Conservation (phyloP, 345 rosid genomes). For the Salix exigua region DNA sequence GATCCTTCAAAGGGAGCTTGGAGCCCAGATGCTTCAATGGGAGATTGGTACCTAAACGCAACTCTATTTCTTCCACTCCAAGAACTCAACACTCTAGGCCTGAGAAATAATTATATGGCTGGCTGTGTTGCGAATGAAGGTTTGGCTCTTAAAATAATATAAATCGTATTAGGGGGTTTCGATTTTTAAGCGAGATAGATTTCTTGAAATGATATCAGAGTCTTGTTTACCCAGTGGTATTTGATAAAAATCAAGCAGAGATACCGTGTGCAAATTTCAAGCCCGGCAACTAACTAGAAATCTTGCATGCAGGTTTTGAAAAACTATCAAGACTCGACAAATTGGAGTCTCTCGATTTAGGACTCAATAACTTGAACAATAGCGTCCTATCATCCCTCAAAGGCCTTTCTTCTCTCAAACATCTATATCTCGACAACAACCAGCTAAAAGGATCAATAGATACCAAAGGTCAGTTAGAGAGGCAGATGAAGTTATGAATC, state of each 20-base stretch:
- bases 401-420: background rate
- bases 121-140: constrained; percentile 1
- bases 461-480: background rate
- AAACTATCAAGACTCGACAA: background rate
- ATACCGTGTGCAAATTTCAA: too few relatives aligned
- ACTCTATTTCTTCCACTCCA: constrained; percentile 5
- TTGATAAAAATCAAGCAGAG: too few relatives aligned
- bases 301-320: too few relatives aligned
- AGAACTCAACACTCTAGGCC: background rate
- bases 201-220: too few relatives aligned
- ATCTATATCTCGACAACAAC: background rate
- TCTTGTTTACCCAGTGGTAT: too few relatives aligned
- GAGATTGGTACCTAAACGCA: constrained; percentile 4
- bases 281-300: too few relatives aligned
- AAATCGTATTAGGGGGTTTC: too few relatives aligned
- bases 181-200: too few relatives aligned
- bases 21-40: background rate
- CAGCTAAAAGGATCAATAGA: background rate
- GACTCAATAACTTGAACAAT: background rate
- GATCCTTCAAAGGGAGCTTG: too few relatives aligned
- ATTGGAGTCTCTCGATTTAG: background rate
- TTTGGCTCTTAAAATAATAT: background rate
- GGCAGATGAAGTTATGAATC: too few relatives aligned
- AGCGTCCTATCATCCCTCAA: background rate
- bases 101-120: fast-evolving